Evolutionary conservation across 495 filamentous ascomycete genomes (phyloP), one percentile per base, ranked within the genome.

Genomic region (Clohesyomyces aquaticus): DNA sequence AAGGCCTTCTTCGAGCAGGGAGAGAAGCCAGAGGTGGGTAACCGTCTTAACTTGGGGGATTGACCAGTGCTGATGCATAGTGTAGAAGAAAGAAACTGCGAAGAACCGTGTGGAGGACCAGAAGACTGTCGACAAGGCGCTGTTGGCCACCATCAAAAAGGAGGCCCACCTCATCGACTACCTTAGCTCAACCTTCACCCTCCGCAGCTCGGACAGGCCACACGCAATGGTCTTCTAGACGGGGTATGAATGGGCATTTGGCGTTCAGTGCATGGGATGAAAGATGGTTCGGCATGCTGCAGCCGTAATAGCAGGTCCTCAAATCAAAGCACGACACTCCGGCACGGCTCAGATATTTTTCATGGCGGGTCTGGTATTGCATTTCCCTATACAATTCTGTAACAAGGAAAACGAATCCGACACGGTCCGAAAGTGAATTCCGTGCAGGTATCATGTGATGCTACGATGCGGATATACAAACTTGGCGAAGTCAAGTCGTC

Each of bases 1-100:
- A 91, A 95, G 75, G 83, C 84, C 70, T 98, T 99, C 87, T 98
- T 97, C 85, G 90, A 92, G 82, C 91, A 96, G 82, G 93, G 91
- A 74, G 91, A 96, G 85, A 95, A 94, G 85, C 81, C 88, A 72
- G 83, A 97, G 91, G 93, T 98, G 83, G 70, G 89, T 83, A 66
- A 55, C 35, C 49, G 16, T 18, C 1, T 2, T 14, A n/a, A n/a
- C 35, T 25, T 18, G 14, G 11, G 45, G 1, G 26, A 48, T 26
- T 11, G 19, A 28, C 12, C 45, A 18, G 16, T 57, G 23, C 52
- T 56, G 47, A 59, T 32, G 27, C 10, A 8, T 49, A 27, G n/a
- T 21, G 82, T 77, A 98, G 94, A 96, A 97, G 90, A 98, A 98
- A 87, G 80, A 90, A 78, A 85, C 92, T 72, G 85, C 87, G 74